Conservation (phyloP, 164 flowering plant species). For the Dillenia suffruticosa region DNA sequence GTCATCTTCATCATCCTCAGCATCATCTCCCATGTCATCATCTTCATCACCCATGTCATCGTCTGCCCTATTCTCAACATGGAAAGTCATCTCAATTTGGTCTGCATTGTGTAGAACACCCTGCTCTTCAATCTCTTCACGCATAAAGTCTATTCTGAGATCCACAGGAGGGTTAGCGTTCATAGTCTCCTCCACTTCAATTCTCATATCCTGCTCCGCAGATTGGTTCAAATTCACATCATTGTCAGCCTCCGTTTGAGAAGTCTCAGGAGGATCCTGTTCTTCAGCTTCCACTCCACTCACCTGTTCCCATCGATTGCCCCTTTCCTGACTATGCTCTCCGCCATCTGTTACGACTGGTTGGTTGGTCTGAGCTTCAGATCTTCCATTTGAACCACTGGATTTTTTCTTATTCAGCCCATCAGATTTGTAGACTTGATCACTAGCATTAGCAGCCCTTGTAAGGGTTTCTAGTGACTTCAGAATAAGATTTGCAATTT, state of each 20-base stretch:
- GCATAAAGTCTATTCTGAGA: constrained; percentile 60
- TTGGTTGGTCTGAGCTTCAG: constrained; percentile 41
- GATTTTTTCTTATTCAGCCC: constrained; percentile 56
- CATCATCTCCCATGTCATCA: constrained; percentile 88
- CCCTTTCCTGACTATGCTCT: constrained; percentile 31
- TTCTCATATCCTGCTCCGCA: constrained; percentile 53
- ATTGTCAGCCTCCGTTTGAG: constrained; percentile 34
- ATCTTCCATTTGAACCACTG: constrained; percentile 39
- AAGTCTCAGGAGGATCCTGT: constrained; percentile 31
- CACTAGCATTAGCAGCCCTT: constrained; percentile 86
- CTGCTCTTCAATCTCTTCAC: constrained; percentile 70
- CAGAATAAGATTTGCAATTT: constrained; percentile 68
- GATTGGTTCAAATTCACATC: constrained; percentile 32
- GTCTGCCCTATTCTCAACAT: constrained; percentile 62
- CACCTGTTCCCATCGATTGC: constrained; percentile 26
- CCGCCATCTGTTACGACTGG: constrained; percentile 17
- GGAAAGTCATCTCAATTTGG: constrained; percentile 69
- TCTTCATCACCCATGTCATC: constrained; percentile 88
- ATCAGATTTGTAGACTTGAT: constrained; percentile 62
- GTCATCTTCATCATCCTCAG: constrained; percentile 78
- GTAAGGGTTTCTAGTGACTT: constrained; percentile 84
- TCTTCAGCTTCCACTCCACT: constrained; percentile 29
- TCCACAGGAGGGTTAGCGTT: constrained; percentile 36
- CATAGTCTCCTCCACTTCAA: constrained; percentile 44
- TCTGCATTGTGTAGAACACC: constrained; percentile 35